Percentiles rank a stretch among this genome's conserved stretches.
Conservation (phyloP, 2,329 filamentous ascomycete species). For the Fusarium oligoseptatum region DNA sequence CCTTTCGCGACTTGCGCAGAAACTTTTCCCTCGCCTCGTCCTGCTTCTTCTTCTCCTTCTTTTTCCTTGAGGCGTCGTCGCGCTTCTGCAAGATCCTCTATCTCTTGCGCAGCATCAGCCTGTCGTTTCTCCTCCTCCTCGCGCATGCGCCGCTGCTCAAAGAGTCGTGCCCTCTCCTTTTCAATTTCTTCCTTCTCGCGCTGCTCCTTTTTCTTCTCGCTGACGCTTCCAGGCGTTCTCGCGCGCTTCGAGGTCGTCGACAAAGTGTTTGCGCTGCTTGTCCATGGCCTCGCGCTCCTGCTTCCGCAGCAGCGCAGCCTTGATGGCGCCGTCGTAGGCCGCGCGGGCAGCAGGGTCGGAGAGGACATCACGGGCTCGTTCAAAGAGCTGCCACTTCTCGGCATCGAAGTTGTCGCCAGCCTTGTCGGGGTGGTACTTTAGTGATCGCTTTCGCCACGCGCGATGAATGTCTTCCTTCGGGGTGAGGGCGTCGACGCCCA, state of each 20-base stretch:
- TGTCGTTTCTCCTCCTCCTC: slow-evolving; percentile 54
- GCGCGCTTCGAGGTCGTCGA: slow-evolving; percentile 85
- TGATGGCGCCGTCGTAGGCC: slow-evolving; percentile 82
- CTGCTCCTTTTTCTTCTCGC: slow-evolving; percentile 62
- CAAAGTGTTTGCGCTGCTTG: slow-evolving; percentile 79
- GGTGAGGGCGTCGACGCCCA: slow-evolving; percentile 75
- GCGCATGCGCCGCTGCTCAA: slow-evolving; percentile 54
- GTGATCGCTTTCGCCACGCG: slow-evolving; percentile 85
- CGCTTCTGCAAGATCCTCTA: slow-evolving; percentile 56
- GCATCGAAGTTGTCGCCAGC: slow-evolving; percentile 80
- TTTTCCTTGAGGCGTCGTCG: slow-evolving; percentile 55
- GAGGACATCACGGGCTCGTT: slow-evolving; percentile 88
- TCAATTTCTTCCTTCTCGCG: slow-evolving; percentile 51
- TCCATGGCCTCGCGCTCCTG: slow-evolving; percentile 81
- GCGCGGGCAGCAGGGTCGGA: slow-evolving; percentile 77
- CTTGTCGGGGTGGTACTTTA: slow-evolving; percentile 97
- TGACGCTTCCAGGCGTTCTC: slow-evolving; percentile 76
- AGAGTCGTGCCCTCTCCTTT: slow-evolving; percentile 54
- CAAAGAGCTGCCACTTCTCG: slow-evolving; percentile 86
- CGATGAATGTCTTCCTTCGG: slow-evolving; percentile 81
- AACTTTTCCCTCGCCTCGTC: slow-evolving; percentile 47
- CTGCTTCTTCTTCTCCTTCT: slow-evolving; percentile 56
- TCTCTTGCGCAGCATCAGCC: slow-evolving; percentile 54
- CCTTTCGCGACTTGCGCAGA: slow-evolving; percentile 53
- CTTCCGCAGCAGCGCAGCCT: slow-evolving; percentile 77